Evolutionary conservation across 257 asterid species (phyloP).

Genomic region (Pogostemon cablin): DNA sequence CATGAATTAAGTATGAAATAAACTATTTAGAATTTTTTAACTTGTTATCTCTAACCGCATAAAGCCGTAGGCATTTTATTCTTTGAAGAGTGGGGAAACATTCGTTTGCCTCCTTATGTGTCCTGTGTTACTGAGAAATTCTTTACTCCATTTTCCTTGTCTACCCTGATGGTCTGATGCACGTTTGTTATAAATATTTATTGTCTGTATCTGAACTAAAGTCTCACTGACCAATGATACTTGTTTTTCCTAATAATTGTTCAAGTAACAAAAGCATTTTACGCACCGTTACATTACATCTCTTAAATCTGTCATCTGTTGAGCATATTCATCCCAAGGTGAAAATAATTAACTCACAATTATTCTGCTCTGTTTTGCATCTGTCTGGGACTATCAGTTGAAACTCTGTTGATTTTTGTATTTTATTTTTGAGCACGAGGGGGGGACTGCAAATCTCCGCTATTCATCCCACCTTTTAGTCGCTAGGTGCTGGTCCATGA

Average conservation of each 20-base stretch:
- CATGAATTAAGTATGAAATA: conserved; percentile 3
- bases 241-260: background rate
- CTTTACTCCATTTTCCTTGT: background rate
- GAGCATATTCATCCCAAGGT: background rate
- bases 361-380: background rate
- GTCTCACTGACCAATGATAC: background rate
- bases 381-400: no score
- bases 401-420: no score
- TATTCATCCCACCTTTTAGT: no score
- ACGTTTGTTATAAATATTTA: background rate
- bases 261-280: background rate
- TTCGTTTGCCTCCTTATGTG: background rate
- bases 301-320: background rate
- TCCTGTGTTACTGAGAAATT: background rate
- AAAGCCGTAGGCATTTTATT: background rate
- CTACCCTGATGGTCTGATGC: background rate
- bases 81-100: background rate
- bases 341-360: background rate
- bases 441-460: no score
- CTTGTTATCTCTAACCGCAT: conserved; percentile 14
- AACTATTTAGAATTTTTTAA: background rate
- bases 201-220: background rate
- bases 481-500: no score
- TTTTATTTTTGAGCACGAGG: background rate
- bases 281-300: background rate